These are phyloP conservation scores for Cutaneotrichosporon sp. DNA, from an alignment of 1,284 basidiomycete species.

Conservation along the genomic window DNA sequence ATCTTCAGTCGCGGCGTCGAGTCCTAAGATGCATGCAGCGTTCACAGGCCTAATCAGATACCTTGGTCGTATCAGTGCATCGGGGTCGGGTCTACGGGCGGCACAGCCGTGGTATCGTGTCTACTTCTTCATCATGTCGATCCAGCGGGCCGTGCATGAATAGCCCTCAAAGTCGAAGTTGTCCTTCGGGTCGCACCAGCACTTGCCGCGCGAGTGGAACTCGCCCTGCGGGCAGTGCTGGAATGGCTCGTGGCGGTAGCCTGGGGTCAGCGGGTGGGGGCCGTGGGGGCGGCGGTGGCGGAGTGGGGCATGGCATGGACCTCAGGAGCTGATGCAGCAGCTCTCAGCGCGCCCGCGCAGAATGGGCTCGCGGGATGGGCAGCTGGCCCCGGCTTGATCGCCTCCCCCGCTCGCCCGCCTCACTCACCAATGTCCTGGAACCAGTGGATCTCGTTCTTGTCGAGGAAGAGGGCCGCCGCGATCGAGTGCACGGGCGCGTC, in stretches of 20 bases:
- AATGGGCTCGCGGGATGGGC: too few relatives aligned
- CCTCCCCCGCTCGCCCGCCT: neutral
- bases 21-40: too few relatives aligned
- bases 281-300: neutral
- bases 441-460: constrained; percentile 72
- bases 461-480: constrained; percentile 70
- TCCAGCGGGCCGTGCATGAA: constrained; percentile 6
- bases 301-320: neutral
- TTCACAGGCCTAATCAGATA: too few relatives aligned
- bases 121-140: constrained; percentile 2
- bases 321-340: too few relatives aligned
- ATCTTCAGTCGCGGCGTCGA: too few relatives aligned
- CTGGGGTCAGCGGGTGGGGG: neutral
- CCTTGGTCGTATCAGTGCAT: too few relatives aligned
- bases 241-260: constrained; percentile 54
- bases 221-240: constrained; percentile 54
- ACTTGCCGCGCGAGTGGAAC: constrained; percentile 48
- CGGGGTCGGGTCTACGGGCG: too few relatives aligned
- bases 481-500: constrained; percentile 86
- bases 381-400: too few relatives aligned
- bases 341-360: too few relatives aligned
- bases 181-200: constrained; percentile 51
- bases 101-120: too few relatives aligned
- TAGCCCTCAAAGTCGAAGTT: constrained; percentile 52
- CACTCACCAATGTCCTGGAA: constrained; percentile 58